Base-by-base conservation (phyloP, 441 rosid genomes). In the Pelargonium myrrhifolium region DNA sequence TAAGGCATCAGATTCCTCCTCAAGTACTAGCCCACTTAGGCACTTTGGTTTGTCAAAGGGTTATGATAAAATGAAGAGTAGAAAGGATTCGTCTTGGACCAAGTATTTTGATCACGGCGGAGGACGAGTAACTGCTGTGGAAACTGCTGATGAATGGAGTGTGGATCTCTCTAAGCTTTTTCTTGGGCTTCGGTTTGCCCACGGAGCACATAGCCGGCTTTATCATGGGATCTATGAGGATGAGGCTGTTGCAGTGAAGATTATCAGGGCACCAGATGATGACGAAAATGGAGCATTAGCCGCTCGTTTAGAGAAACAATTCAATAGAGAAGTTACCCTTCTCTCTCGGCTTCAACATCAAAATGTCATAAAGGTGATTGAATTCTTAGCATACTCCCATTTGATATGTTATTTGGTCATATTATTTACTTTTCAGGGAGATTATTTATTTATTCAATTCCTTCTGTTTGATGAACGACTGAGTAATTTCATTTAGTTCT, bases 191-290 rank as follows among this genome's bases (percentile, higher is more conserved):
- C 86, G 85, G 77, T 94, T 94, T 76, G 99, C 99, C 66, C 96
- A 87, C 70, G 99, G 99, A 37, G 88, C 93, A 0, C 85, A 89
- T 69, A 94, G 99, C 73, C 80, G 89, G 75, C 90, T 94, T 22
- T 89, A 94, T 68, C 99, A 89, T 74, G 99, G 99, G 43, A 77
- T 86, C 39, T 94, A 94, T 70, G 85, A 85, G 59, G 98, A 89
- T 58, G 89, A 94, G 71, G 83, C 97, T 65, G 99, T 94, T 75
- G 99, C 99, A 0, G 98, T 94, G 70, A 94, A 94, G 79, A 85
- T 94, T 66, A 88, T 94, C 65, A 86, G 83, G 78, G 86, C 78
- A 9, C 94, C 96, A 9, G 98, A 92, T 74, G 96, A 87, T 75
- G 97, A 85, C 26, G 99, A 92, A 70, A 86, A 81, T 62, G 88